Conservation (phyloP, 1,284 basidiomycete species). For the Leccinum subrobustum region DNA sequence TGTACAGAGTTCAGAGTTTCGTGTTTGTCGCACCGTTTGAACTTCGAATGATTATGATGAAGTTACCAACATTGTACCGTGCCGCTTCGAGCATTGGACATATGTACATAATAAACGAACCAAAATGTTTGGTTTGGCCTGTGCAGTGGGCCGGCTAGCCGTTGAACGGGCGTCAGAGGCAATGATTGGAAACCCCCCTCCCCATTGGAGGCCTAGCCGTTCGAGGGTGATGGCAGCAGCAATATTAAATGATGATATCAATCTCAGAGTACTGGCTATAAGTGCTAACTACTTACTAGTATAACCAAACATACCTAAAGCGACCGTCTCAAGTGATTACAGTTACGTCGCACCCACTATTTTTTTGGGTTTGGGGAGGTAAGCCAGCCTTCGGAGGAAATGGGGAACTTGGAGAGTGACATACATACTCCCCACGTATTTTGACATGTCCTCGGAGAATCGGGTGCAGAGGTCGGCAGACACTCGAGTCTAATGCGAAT, state of each 20-base stretch:
- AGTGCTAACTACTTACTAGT: background rate
- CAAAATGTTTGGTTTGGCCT: background rate
- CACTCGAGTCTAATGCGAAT: background rate
- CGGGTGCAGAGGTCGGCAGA: background rate
- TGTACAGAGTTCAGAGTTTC: background rate
- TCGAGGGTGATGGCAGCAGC: background rate
- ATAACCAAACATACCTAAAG: background rate
- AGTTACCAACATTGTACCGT: background rate
- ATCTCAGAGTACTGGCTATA: background rate
- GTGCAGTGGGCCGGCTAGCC: background rate
- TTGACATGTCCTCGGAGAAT: background rate
- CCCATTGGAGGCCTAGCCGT: background rate
- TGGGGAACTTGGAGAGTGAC: background rate
- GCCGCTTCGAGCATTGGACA: background rate
- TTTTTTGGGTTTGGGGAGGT: background rate
- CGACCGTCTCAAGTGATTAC: background rate
- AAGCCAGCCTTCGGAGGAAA: slow-evolving; percentile 1
- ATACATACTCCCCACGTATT: background rate
- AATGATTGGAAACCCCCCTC: background rate
- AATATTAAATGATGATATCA: background rate
- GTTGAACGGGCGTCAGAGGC: background rate
- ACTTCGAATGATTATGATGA: background rate
- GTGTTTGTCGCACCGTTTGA: background rate
- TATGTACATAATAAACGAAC: background rate
- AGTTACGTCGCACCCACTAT: background rate